Evolutionary conservation across 2,329 filamentous ascomycete genomes (phyloP).

Genomic region (Arthrocladium fulminans): DNA sequence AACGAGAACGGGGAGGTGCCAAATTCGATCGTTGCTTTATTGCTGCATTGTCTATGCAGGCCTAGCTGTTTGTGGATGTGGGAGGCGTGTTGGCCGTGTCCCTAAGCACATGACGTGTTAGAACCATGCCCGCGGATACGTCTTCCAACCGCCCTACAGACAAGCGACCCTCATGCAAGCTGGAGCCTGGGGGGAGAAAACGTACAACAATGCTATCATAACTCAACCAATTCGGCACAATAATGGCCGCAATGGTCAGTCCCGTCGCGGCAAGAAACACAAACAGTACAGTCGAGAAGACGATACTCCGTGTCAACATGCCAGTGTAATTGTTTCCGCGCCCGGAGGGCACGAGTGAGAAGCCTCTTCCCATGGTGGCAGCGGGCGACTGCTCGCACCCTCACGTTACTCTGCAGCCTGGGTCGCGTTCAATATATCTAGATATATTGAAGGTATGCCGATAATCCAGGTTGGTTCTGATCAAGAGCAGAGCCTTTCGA

Average conservation of each 20-base stretch:
- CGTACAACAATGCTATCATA: constrained; percentile 38
- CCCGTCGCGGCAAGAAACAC: constrained; percentile 38
- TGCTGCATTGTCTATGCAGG: constrained; percentile 64
- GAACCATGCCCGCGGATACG: background rate
- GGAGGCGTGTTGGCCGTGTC: constrained; percentile 21
- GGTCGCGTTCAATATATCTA: no score
- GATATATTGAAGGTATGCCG: no score
- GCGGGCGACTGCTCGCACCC: background rate
- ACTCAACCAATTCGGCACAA: constrained; percentile 41
- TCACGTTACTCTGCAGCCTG: no score
- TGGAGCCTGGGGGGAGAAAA: background rate
- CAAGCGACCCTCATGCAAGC: background rate
- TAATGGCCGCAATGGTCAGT: constrained; percentile 38
- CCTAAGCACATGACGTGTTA: constrained; percentile 17
- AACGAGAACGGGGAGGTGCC: constrained; percentile 46
- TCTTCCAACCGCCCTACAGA: background rate
- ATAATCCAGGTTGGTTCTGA: no score
- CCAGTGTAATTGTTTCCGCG: constrained; percentile 39
- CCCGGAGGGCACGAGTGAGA: constrained; percentile 35
- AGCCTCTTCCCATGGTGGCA: constrained; percentile 23
- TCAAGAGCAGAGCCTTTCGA: no score
- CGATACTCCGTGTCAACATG: constrained; percentile 41
- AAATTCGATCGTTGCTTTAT: constrained; percentile 15
- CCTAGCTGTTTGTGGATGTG: constrained; percentile 61
- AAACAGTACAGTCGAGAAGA: constrained; percentile 37